These are phyloP conservation scores for Eucalyptus sp. DNA, from an alignment of 345 rosid genomes.

Conservation along the genomic window DNA sequence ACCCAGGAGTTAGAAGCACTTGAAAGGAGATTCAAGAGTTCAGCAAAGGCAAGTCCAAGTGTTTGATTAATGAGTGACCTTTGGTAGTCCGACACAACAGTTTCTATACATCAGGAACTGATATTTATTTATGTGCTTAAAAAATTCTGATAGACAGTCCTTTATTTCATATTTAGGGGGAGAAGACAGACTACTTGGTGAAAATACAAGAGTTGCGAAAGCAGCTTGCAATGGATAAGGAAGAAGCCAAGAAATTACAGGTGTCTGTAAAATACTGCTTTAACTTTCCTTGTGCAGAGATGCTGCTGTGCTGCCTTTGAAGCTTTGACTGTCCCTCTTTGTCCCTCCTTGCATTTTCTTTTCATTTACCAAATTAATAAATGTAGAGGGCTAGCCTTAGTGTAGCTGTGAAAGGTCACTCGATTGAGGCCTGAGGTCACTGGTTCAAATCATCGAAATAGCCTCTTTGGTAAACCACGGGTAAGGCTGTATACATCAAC, in stretches of 20 bases:
- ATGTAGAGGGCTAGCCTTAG: background rate
- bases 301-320: background rate
- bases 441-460: background rate
- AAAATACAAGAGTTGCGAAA: slow-evolving; percentile 85
- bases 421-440: background rate
- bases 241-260: slow-evolving; percentile 81
- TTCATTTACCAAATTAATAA: background rate
- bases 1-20: slow-evolving; percentile 72
- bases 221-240: slow-evolving; percentile 82
- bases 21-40: slow-evolving; percentile 38
- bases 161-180: slow-evolving; percentile 28
- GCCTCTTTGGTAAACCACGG: background rate
- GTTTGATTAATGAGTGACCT: background rate
- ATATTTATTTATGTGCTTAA: background rate
- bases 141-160: background rate
- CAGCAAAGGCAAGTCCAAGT: slow-evolving; percentile 42
- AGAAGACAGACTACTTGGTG: slow-evolving; percentile 55
- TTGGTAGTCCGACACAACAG: background rate
- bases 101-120: background rate
- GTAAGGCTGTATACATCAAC: background rate
- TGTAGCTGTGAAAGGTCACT: background rate
- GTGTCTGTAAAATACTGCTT: slow-evolving; percentile 12
- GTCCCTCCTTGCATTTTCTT: background rate
- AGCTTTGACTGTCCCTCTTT: background rate
- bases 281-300: background rate